Base-by-base conservation (phyloP, 257 asterid species). In the Leonotis leonurus region DNA sequence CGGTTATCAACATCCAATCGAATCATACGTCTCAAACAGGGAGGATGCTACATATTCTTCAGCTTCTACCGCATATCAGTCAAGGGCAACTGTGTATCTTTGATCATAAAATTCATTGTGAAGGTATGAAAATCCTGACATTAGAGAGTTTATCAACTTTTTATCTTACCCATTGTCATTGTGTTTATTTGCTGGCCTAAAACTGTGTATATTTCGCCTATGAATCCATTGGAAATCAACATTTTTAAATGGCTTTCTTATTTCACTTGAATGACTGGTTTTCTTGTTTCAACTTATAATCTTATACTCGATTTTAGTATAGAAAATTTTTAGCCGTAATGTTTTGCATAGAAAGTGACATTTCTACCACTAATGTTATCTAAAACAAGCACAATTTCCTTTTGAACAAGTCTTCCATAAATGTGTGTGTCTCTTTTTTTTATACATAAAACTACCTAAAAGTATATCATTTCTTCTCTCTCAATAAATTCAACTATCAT, bases 11-110 rank as follows among this genome's bases (percentile, higher is more conserved):
- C 55, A 14, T 41, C 65, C 60, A 12, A 11, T 43, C 29, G 32
- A 27, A 70, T 24, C 68, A 66, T 67, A 77, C 70, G 71, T 17
- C 56, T 60, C 75, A 37, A 71, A 66, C 49, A 75, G 61, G 13
- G 82, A 64, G 27, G 73, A 53, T 3, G 71, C 75, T 0, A 49
- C 76, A 3, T 78, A 71, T 62, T 6, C 10, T 70, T 8, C 78
- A 80, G n/a, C n/a, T 50, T 24, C 67, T 45, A 50, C 74, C 3
- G 81, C 65, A 22, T 71, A 59, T 64, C 68, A 68, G 62, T 68
- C 79, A 9, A 72, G 56, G 26, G 41, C 70, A 6, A 77, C 63
- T 16, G 62, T 69, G 63, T 80, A 72, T 76, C 74, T 58, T 21
- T n/a, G 32, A 14, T 46, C 69, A 61, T 67, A 22, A 45, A 52